Evolutionary conservation across 495 filamentous ascomycete species (phyloP).

Genomic region (Letharia lupina): DNA sequence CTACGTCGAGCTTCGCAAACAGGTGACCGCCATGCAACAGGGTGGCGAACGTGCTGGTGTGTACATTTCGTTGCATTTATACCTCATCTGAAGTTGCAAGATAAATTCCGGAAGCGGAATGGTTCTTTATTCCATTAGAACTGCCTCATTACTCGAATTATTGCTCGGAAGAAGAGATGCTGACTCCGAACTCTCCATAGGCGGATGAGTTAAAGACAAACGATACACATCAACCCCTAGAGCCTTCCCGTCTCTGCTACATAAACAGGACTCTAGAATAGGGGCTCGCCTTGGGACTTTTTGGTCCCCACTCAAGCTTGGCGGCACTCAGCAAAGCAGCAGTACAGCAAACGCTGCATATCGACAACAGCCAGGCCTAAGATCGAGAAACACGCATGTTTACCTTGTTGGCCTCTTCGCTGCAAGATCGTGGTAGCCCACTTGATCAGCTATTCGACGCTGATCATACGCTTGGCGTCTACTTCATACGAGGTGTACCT

Average conservation of each 20-base stretch:
- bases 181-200: not conserved
- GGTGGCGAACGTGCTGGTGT: slow-evolving; percentile 35
- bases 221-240: not conserved
- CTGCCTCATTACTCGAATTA: not conserved
- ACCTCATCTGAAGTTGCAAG: not conserved
- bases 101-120: not conserved
- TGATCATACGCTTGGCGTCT: not conserved
- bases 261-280: not conserved
- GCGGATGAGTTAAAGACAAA: not conserved
- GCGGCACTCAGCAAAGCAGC: not conserved
- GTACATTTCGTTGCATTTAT: not conserved
- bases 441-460: not conserved
- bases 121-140: not conserved
- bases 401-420: not conserved
- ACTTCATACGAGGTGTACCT: not conserved
- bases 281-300: not conserved
- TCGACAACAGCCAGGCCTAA: not conserved
- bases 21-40: slow-evolving; percentile 38
- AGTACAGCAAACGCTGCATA: not conserved
- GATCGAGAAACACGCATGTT: not conserved
- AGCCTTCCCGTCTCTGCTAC: not conserved
- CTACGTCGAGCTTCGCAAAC: slow-evolving; percentile 46
- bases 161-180: not conserved
- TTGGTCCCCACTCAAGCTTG: not conserved
- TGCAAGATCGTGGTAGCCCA: not conserved